Conservation (phyloP, 2,329 filamentous ascomycete species). For the Sarocladium strictum region DNA sequence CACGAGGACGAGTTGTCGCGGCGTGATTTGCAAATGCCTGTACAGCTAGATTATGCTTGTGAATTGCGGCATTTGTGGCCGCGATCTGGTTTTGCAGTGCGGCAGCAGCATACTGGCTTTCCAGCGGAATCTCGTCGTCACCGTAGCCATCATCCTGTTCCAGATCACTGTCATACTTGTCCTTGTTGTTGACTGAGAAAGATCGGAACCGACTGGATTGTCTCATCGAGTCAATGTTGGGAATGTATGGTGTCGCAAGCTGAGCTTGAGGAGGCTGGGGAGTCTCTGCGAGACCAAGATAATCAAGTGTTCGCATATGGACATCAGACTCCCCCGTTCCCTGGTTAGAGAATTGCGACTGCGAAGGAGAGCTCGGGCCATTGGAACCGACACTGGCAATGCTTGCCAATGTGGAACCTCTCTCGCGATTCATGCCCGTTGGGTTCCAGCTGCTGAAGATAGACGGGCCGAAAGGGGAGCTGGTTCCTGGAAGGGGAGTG, state of each 20-base stretch:
- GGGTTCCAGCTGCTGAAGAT: slow-evolving; percentile 87
- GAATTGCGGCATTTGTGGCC: slow-evolving; percentile 65
- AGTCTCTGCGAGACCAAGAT: slow-evolving; percentile 89
- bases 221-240: slow-evolving; percentile 69
- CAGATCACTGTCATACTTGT: slow-evolving; percentile 89
- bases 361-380: slow-evolving; percentile 77
- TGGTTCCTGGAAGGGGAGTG: slow-evolving; percentile 46
- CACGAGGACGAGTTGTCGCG: slow-evolving; percentile 67
- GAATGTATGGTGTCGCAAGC: slow-evolving; percentile 68
- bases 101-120: slow-evolving; percentile 34
- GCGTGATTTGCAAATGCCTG: slow-evolving; percentile 73
- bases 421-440: slow-evolving; percentile 60
- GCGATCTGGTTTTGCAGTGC: slow-evolving; percentile 54
- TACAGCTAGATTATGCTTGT: slow-evolving; percentile 87
- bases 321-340: slow-evolving; percentile 83
- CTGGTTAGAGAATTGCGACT: slow-evolving; percentile 81
- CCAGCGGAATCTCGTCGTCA: background rate
- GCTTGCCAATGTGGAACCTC: slow-evolving; percentile 77
- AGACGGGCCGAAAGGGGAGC: slow-evolving; percentile 76
- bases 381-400: slow-evolving; percentile 87
- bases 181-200: slow-evolving; percentile 97
- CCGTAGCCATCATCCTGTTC: slow-evolving; percentile 50
- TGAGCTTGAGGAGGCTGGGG: slow-evolving; percentile 74
- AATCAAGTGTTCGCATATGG: slow-evolving; percentile 84
- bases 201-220: slow-evolving; percentile 87